Evolutionary conservation across 441 rosid genomes (phyloP).

Genomic region (Erodium moschatum): DNA sequence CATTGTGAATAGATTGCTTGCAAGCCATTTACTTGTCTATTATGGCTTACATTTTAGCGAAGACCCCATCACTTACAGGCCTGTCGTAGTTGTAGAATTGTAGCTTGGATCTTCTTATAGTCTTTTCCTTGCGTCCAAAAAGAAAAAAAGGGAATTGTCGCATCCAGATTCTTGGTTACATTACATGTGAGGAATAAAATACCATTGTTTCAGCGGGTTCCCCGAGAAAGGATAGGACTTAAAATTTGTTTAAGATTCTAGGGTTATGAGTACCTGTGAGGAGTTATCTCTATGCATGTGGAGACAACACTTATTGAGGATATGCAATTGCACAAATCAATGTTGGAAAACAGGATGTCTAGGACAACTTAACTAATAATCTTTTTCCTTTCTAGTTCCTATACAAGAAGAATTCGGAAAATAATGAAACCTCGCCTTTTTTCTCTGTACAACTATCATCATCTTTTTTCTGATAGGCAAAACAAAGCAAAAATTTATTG

Average conservation of each 20-base stretch:
- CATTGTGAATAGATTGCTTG: slow-evolving; percentile 5
- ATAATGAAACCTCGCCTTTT: background rate
- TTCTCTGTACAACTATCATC: background rate
- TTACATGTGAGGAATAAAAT: background rate
- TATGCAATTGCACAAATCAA: background rate
- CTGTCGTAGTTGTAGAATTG: background rate
- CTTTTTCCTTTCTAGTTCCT: background rate
- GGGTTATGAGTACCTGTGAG: slow-evolving; percentile 2
- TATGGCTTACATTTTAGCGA: background rate
- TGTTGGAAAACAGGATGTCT: background rate
- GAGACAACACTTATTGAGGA: background rate
- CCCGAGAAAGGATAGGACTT: background rate
- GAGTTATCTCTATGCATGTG: background rate
- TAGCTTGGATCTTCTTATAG: background rate
- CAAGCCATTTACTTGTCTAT: background rate
- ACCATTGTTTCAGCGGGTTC: background rate
- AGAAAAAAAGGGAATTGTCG: background rate
- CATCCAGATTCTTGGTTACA: background rate
- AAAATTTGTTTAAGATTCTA: background rate
- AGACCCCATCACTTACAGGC: background rate
- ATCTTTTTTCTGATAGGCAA: no score
- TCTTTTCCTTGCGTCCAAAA: background rate
- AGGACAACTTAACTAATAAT: background rate
- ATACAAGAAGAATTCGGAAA: background rate
- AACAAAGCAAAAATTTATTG: no score